These are phyloP conservation scores for Pleomassaria siparia DNA, from an alignment of 2,329 filamentous ascomycete species.

Conservation along the genomic window DNA sequence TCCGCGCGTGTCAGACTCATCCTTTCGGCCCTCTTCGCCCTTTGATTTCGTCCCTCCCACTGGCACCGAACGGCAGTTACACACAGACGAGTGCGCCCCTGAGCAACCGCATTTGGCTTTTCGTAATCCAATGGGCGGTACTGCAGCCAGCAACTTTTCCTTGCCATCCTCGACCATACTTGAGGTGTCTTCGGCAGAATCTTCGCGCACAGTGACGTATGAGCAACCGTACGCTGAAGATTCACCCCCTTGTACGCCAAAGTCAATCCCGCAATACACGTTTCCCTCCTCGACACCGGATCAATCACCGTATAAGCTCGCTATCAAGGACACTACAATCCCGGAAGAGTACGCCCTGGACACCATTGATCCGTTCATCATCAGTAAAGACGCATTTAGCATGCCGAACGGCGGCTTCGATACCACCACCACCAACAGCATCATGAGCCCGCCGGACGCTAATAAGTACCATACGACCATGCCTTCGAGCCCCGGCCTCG, in stretches of 20 bases:
- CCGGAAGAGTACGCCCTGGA: conserved; percentile 20
- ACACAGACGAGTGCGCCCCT: conserved; percentile 20
- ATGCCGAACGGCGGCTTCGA: conserved; percentile 21
- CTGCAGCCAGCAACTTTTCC: conserved; percentile 16
- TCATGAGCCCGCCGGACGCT: conserved; percentile 9
- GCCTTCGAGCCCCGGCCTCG: conserved; percentile 12
- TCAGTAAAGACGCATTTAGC: conserved; percentile 26
- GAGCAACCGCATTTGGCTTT: conserved; percentile 20
- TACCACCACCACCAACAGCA: conserved; percentile 7
- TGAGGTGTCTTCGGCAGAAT: conserved; percentile 25
- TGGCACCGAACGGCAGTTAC: conserved; percentile 2
- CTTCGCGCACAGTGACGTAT: conserved; percentile 13
- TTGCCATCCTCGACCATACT: conserved; percentile 27
- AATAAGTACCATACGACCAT: conserved; percentile 16
- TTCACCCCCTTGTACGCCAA: conserved; percentile 44
- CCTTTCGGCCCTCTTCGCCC: conserved; percentile 19
- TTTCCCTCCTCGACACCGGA: conserved; percentile 10
- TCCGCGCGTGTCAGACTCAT: conserved; percentile 5
- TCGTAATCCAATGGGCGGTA: conserved; percentile 18
- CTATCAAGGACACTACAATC: conserved; percentile 35
- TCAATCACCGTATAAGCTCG: conserved; percentile 19
- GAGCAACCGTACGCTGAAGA: conserved; percentile 16
- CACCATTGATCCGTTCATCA: conserved; percentile 29
- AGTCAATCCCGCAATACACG: conserved; percentile 28
- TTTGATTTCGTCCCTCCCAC: conserved; percentile 19